Base-by-base conservation (phyloP, 257 asterid genomes). In the Capsicum pubescens region DNA sequence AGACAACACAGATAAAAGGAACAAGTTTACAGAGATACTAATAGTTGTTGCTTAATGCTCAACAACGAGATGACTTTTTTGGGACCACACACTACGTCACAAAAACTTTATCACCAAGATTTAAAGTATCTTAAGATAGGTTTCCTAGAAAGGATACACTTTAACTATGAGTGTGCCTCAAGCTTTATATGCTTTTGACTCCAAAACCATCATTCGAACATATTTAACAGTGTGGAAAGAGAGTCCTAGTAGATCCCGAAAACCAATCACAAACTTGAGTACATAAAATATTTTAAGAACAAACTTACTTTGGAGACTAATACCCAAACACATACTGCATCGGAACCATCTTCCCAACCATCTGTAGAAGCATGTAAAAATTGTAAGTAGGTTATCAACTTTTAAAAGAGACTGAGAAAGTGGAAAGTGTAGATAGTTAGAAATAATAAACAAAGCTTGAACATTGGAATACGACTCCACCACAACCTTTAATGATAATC, bases 321-420 rank as follows among this genome's bases (percentile, higher is more conserved):
- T 52, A 94, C 92, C 99, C 99, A 95, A 39, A 90, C 87, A 82
- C 97, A 94, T 84, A 95, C 99, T 88, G 98, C 98, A 82, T 97
- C 91, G 61, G 99, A 98, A 54, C 98, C 99, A 91, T 94, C 99
- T 83, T 92, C 98, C 97, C 99, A 95, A 55, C 97, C 97, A 84
- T 97, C 99, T 95, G 66, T 13, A 58, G 84, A 83, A 14, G 86
- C 74, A 85, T 83, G 64, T 64, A 57, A 54, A 35, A 86, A 71
- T 61, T 86, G 46, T 80, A 78, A 83, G 85, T 21, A 78, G 44
- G 8, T 48, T 55, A 32, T 61, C 32, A 77, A 69, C 21, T 74
- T 64, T 81, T 44, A 52, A 79, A 39, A 44, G 58, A 66, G 16
- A 44, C 48, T 3, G 19, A 58, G 42, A 21, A 79, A 26, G 26